Percentiles rank a stretch among this genome's conserved stretches.
Conservation (phyloP, 345 rosid genomes). For the Sonneratia caseolaris region DNA sequence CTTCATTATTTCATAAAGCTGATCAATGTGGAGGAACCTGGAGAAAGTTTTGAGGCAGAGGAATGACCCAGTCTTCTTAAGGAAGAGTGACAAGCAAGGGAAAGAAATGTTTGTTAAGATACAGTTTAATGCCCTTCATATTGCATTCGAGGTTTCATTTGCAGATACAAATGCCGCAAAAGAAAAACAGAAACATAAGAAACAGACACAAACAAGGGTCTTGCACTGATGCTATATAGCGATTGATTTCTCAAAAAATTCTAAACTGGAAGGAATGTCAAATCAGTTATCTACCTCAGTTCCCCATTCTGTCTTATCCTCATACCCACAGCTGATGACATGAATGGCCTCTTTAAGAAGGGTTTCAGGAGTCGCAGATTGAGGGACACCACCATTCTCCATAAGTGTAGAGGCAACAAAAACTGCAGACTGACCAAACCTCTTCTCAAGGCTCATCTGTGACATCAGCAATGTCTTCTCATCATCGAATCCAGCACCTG, state of each 20-base stretch:
- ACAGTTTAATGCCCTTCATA: no score
- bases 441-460: constrained; percentile 83
- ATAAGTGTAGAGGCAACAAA: constrained; percentile 85
- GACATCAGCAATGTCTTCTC: constrained; percentile 86
- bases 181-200: no score
- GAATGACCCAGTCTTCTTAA: no score
- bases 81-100: no score
- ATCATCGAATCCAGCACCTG: constrained; percentile 91
- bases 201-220: not conserved
- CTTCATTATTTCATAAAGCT: not conserved
- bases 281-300: constrained; percentile 36
- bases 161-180: no score
- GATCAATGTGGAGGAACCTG: no score
- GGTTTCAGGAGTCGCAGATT: constrained; percentile 68
- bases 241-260: not conserved
- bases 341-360: constrained; percentile 93
- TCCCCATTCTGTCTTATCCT: constrained; percentile 92
- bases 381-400: constrained; percentile 94
- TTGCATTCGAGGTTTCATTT: no score
- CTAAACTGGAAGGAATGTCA: not conserved
- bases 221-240: no score
- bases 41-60: no score
- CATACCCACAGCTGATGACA: constrained; percentile 91
- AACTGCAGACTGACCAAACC: constrained; percentile 85
- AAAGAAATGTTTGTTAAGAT: no score